These are phyloP conservation scores for Petunia axillaris DNA, from an alignment of 257 asterid species.

Conservation along the genomic window DNA sequence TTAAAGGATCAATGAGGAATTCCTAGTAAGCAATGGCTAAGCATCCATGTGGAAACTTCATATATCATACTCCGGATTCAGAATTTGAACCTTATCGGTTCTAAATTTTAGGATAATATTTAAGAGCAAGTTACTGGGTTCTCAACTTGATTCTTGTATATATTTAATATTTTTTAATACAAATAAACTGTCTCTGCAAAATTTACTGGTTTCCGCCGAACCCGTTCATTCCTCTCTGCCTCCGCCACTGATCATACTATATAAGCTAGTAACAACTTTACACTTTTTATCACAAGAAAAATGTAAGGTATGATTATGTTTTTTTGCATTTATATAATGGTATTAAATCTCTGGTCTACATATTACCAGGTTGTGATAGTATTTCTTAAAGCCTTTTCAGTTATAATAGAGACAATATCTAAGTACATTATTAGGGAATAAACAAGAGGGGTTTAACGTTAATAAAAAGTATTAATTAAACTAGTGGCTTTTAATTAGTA, in stretches of 20 bases:
- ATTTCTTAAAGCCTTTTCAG: background rate
- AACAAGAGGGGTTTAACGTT: constrained; percentile 12
- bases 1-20: background rate
- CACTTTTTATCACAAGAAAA: background rate
- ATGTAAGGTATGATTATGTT: background rate
- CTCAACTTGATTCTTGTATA: too few relatives aligned
- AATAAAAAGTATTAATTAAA: background rate
- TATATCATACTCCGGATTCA: too few relatives aligned
- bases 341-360: background rate
- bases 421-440: constrained; percentile 21
- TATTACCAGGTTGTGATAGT: background rate
- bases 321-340: background rate
- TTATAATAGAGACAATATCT: constrained; percentile 20
- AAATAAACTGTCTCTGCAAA: too few relatives aligned
- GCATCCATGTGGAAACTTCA: background rate
- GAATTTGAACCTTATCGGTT: too few relatives aligned
- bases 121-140: too few relatives aligned
- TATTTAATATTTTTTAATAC: too few relatives aligned
- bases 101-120: too few relatives aligned
- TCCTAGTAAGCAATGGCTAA: constrained; percentile 20
- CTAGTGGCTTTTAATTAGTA: background rate
- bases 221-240: too few relatives aligned
- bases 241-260: too few relatives aligned
- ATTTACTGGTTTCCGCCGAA: too few relatives aligned
- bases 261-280: too few relatives aligned